Percentiles rank a stretch among this genome's conserved stretches.
Evolutionary conservation across 208 protist genomes (phyloP).

Genomic region (Crithidia mellificae): DNA sequence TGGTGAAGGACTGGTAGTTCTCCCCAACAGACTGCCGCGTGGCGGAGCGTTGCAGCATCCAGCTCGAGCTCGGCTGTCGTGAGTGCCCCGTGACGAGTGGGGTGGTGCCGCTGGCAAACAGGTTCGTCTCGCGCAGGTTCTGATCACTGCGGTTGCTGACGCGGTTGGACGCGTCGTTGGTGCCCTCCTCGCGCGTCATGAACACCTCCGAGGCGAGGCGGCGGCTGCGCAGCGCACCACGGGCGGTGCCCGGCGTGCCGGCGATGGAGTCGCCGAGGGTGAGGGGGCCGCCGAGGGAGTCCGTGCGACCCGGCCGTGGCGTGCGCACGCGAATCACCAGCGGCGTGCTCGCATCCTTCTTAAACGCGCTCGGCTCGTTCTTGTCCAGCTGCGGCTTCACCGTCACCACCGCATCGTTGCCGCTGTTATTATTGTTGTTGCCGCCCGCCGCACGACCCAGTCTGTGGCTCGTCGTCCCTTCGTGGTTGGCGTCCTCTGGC

Average conservation of each 20-base stretch:
- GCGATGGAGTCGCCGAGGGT: background rate
- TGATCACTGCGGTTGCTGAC: background rate
- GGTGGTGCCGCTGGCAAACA: slow-evolving; percentile 9
- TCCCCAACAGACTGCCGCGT: slow-evolving; percentile 12
- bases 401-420: too few species aligned
- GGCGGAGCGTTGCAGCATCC: slow-evolving; percentile 21
- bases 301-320: background rate
- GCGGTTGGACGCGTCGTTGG: background rate
- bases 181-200: background rate
- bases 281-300: background rate
- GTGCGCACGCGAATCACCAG: slow-evolving; percentile 15
- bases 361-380: background rate
- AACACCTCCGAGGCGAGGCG: slow-evolving; percentile 11
- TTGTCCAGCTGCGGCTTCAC: background rate
- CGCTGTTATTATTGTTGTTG: background rate
- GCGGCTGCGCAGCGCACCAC: background rate
- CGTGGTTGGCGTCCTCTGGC: background rate
- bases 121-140: background rate
- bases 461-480: background rate
- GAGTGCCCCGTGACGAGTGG: slow-evolving; percentile 10
- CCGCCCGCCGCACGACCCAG: background rate
- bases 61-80: slow-evolving; percentile 15
- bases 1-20: slow-evolving; percentile 27
- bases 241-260: background rate
- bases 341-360: background rate